Base-by-base conservation (phyloP, 2,329 filamentous ascomycete genomes). In the Botrytis medusae region DNA sequence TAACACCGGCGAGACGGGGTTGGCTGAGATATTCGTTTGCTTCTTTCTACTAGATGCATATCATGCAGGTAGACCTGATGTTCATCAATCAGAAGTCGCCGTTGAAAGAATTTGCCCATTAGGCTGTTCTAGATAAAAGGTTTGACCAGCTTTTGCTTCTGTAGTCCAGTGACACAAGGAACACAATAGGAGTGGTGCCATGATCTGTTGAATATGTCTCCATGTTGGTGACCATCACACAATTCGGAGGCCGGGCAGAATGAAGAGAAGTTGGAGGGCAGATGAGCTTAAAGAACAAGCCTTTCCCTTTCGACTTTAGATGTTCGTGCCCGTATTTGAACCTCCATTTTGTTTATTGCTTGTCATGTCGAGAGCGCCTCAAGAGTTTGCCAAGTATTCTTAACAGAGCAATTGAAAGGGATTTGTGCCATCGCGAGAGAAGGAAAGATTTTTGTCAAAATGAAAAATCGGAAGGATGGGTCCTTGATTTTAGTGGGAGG, bases 11-110 rank as follows among this genome's bases (percentile, higher is more conserved):
- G 34, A 62, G 25, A 62, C n/a, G 5, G 54, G 40, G 29, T 46
- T 61, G 68, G 54, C 65, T 69, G 37, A 68, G 64, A 69, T 69
- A 40, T 59, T 10, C 25, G 65, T 57, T 68, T 68, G 65, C 65
- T 68, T 68, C 65, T 69, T 69, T 42, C n/a, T 32, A 22, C 22
- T 37, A 32, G 48, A 42, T 69, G 37, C 48, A 65, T 37, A 32
- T 44, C 29, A 65, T 48, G 63, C 29, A 48, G 44, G 44, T 37
- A 44, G 29, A 48, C 63, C 42, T n/a, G 42, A 65, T 37, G 29
- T 18, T 65, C 29, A 65, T 48, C 44, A 65, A 65, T 42, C n/a
- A 69, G 48, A 42, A 9, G 18, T 40, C 25, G 34, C 40, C 34
- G 48, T 57, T 40, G 46, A 29, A 14, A 54, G 46, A 68, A 40